These are phyloP conservation scores for Paraglomus brasilianum DNA, from an alignment of 192 early-diverging fungal genomes.

Conservation along the genomic window DNA sequence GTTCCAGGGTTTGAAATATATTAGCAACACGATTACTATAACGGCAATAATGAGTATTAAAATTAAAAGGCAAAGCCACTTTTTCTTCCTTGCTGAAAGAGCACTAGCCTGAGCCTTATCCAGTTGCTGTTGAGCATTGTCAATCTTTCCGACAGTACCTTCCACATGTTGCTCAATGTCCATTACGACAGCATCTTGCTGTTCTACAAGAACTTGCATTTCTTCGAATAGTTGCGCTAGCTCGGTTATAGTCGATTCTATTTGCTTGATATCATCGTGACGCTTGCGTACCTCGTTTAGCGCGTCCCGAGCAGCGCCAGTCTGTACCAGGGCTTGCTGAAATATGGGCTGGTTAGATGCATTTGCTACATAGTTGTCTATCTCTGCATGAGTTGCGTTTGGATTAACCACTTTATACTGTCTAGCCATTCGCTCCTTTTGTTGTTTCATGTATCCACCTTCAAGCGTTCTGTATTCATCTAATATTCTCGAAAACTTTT, in stretches of 20 bases:
- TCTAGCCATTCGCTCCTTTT: conserved; percentile 74
- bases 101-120: conserved; percentile 50
- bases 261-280: conserved; percentile 81
- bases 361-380: conserved; percentile 68
- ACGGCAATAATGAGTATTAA: conserved; percentile 45
- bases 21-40: conserved; percentile 41
- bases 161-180: conserved; percentile 68
- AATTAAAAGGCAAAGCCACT: conserved; percentile 56
- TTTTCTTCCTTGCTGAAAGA: conserved; percentile 47
- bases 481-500: conserved; percentile 60
- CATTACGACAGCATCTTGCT: conserved; percentile 71
- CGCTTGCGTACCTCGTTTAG: conserved; percentile 81
- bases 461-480: conserved; percentile 76
- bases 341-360: conserved; percentile 1
- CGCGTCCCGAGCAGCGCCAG: conserved; percentile 68
- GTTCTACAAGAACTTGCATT: conserved; percentile 79
- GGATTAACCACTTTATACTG: conserved; percentile 86
- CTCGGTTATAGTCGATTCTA: conserved; percentile 84
- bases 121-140: conserved; percentile 60
- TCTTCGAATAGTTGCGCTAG: conserved; percentile 83
- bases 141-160: conserved; percentile 59
- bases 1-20: too few species aligned
- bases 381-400: conserved; percentile 70
- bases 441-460: conserved; percentile 75
- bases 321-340: conserved; percentile 61